These are phyloP conservation scores for Gardenia jasminoides DNA, from an alignment of 257 asterid genomes.

Conservation along the genomic window DNA sequence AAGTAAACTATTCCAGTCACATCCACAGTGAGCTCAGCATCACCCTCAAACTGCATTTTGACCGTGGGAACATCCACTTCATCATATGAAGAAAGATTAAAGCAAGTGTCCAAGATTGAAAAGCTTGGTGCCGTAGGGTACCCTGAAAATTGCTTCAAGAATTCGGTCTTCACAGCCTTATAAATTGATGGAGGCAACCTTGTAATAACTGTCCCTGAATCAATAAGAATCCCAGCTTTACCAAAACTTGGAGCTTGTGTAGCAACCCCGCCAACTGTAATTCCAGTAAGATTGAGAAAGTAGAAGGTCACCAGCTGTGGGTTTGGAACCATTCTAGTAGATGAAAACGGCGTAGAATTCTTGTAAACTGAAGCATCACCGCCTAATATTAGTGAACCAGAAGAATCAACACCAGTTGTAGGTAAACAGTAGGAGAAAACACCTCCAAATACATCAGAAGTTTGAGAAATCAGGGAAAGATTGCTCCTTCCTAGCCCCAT, in stretches of 20 bases:
- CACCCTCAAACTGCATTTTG: conserved; percentile 60
- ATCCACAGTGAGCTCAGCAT: conserved; percentile 64
- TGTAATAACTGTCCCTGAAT: conserved; percentile 81
- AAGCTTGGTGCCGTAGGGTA: conserved; percentile 64
- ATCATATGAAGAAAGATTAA: conserved; percentile 59
- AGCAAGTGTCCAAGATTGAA: conserved; percentile 81
- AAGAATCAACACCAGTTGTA: conserved; percentile 38
- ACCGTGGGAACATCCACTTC: conserved; percentile 69
- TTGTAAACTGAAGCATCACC: conserved; percentile 42
- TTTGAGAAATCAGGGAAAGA: conserved; percentile 67
- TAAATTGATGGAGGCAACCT: conserved; percentile 77
- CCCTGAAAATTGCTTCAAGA: conserved; percentile 77
- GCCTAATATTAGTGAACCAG: conserved; percentile 72
- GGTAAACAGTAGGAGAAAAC: conserved; percentile 91
- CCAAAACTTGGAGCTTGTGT: conserved; percentile 44
- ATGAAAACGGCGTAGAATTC: conserved; percentile 59
- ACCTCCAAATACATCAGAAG: conserved; percentile 50
- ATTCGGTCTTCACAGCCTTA: conserved; percentile 52
- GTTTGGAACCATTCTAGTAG: conserved; percentile 52
- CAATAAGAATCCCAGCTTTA: conserved; percentile 50
- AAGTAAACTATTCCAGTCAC: conserved; percentile 64
- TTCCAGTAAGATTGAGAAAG: conserved; percentile 65
- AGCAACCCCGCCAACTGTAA: conserved; percentile 55
- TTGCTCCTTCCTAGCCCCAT: conserved; percentile 86
- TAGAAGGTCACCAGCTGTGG: conserved; percentile 63